A percentile compares a stretch with the other conserved stretches of the same genome.
phyloP scores from a whole-genome alignment of 148 eudicot genomes.

The Fagopyrum homotropicum region DNA sequence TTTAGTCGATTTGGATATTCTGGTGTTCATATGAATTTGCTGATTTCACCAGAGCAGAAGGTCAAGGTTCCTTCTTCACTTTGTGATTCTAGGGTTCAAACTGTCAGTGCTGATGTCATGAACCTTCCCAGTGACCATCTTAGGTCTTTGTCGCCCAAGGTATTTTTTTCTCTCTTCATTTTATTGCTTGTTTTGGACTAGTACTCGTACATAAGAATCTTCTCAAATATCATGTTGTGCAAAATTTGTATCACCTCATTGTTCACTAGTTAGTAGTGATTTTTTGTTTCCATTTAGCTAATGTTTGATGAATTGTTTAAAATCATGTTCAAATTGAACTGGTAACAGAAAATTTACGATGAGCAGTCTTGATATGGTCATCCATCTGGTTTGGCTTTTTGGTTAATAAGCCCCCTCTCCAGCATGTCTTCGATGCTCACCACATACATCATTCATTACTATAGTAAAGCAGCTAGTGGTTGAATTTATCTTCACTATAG shows the following conservation, averaged over 20 bases:
- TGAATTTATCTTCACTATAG: neutral
- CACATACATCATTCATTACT: neutral
- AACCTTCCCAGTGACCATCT: slow-evolving; percentile 53
- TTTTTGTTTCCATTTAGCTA: neutral
- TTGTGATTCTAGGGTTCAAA: slow-evolving; percentile 83
- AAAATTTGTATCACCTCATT: neutral
- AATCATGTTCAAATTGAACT: neutral
- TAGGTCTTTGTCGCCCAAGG: slow-evolving; percentile 73
- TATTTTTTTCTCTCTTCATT: slow-evolving; percentile 17
- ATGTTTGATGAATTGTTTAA: neutral
- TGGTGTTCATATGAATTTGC: neutral
- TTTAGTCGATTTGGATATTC: neutral
- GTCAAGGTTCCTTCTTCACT: slow-evolving; percentile 71
- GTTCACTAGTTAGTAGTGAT: neutral
- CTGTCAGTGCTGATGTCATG: slow-evolving; percentile 78
- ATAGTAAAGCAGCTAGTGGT: neutral
- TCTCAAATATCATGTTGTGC: neutral
- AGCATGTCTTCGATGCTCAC: neutral
- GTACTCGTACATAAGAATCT: neutral
- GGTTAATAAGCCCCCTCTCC: too few relatives aligned
- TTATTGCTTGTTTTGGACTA: neutral
- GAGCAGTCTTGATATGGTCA: neutral
- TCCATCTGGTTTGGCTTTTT: neutral
- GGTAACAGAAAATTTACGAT: neutral
- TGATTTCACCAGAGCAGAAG: slow-evolving; percentile 62